Percentiles rank a stretch among this genome's conserved stretches.
Evolutionary conservation across 2,329 filamentous ascomycete genomes (phyloP).

Genomic region (Diaporthe vaccinii): DNA sequence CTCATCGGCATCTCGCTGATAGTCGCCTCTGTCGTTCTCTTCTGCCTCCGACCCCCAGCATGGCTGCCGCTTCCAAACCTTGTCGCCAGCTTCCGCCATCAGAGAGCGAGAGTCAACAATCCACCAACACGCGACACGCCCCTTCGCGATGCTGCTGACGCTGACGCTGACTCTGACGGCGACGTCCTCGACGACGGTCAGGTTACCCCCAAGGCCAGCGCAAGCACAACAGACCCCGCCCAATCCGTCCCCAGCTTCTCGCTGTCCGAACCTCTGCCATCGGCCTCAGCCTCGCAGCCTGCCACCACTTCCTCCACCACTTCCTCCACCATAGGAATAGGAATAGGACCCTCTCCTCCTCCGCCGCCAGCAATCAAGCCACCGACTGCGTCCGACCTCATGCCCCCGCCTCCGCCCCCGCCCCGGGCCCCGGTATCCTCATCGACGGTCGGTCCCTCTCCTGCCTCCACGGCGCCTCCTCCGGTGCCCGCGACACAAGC

Average conservation of each 20-base stretch:
- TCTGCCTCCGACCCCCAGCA: slow-evolving; percentile 66
- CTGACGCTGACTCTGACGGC: slow-evolving; percentile 35
- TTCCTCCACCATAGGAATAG: no score
- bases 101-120: slow-evolving; percentile 25
- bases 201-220: slow-evolving; percentile 65
- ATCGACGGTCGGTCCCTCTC: background rate
- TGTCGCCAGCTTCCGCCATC: slow-evolving; percentile 46
- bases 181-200: slow-evolving; percentile 46
- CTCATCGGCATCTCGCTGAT: slow-evolving; percentile 73
- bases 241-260: slow-evolving; percentile 60
- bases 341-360: slow-evolving; percentile 56
- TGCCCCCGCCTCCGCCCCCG: slow-evolving; percentile 37
- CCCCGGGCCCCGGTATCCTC: slow-evolving; percentile 6
- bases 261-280: slow-evolving; percentile 51
- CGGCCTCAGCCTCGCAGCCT: background rate
- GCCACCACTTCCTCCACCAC: background rate
- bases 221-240: slow-evolving; percentile 44
- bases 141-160: slow-evolving; percentile 1
- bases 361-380: slow-evolving; percentile 35
- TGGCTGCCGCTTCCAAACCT: slow-evolving; percentile 58
- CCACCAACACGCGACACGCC: slow-evolving; percentile 5
- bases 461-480: slow-evolving; percentile 25
- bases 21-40: slow-evolving; percentile 70
- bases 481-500: slow-evolving; percentile 21
- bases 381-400: slow-evolving; percentile 12